These are phyloP conservation scores for Pseudonitzschia delicatissima DNA, from an alignment of 108 stramenopile genomes.

Conservation along the genomic window DNA sequence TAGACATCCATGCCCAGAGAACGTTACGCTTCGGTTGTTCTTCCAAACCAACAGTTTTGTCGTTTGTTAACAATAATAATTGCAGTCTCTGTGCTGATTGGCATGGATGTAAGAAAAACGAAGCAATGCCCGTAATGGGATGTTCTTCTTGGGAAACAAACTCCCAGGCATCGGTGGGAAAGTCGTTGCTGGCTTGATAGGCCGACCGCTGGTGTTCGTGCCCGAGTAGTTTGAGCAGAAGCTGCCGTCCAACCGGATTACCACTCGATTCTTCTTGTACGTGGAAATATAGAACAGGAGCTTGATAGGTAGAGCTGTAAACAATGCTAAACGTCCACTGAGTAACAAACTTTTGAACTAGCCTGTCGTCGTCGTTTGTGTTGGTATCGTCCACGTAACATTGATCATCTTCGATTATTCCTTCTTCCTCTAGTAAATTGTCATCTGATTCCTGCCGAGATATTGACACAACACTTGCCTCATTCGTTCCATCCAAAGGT, in stretches of 20 bases:
- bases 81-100: slow-evolving; percentile 50
- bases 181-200: slow-evolving; percentile 7
- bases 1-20: slow-evolving; percentile 73
- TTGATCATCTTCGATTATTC: slow-evolving; percentile 9
- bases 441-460: background rate
- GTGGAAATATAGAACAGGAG: slow-evolving; percentile 67
- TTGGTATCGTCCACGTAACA: background rate
- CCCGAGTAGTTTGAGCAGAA: slow-evolving; percentile 33
- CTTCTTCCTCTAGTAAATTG: slow-evolving; percentile 19
- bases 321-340: slow-evolving; percentile 67
- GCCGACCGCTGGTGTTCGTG: background rate
- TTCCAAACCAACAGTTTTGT: background rate
- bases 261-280: slow-evolving; percentile 37
- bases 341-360: slow-evolving; percentile 9
- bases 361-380: background rate
- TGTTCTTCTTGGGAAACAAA: slow-evolving; percentile 77
- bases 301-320: slow-evolving; percentile 56
- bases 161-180: slow-evolving; percentile 54
- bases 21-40: slow-evolving; percentile 12
- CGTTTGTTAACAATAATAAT: slow-evolving; percentile 6
- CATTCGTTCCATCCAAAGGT: too few relatives aligned
- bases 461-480: too few relatives aligned
- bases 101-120: slow-evolving; percentile 76
- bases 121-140: slow-evolving; percentile 55
- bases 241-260: slow-evolving; percentile 26